phyloP scores from a whole-genome alignment of 768 basidiomycete genomes.

The Amanita subjunquillea region DNA sequence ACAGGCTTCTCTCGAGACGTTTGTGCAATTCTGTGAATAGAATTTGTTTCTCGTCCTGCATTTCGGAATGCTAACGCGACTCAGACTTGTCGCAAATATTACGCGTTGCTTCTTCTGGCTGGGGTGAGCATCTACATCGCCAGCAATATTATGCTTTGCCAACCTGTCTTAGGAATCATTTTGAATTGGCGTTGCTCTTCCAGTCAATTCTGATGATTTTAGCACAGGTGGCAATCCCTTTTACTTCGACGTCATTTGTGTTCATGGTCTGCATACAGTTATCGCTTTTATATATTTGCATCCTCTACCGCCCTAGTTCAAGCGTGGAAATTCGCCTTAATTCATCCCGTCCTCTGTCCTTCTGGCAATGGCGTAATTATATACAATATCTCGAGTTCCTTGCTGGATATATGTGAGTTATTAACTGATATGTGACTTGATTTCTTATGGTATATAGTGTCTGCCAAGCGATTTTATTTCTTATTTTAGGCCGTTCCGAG shows the following conservation, averaged over 20 bases:
- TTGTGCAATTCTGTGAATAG: conserved; percentile 66
- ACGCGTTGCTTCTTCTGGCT: conserved; percentile 90
- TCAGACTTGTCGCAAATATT: conserved; percentile 73
- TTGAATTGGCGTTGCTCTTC: conserved; percentile 67
- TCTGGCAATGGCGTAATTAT: conserved; percentile 83
- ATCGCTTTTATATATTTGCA: conserved; percentile 73
- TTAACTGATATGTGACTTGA: background rate
- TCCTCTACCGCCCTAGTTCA: conserved; percentile 51
- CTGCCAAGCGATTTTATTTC: conserved; percentile 60
- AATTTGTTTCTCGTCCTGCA: background rate
- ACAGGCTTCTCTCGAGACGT: conserved; percentile 83
- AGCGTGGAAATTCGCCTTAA: conserved; percentile 49
- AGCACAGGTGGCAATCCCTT: conserved; percentile 47
- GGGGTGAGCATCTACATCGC: conserved; percentile 28
- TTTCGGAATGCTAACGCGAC: background rate
- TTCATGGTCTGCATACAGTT: conserved; percentile 34
- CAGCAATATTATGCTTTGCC: background rate
- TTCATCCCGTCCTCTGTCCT: conserved; percentile 59
- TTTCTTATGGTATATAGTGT: conserved; percentile 26
- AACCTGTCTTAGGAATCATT: conserved; percentile 36
- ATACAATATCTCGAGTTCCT: conserved; percentile 76
- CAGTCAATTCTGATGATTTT: conserved; percentile 82
- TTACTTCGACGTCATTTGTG: background rate
- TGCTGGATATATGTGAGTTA: conserved; percentile 60
- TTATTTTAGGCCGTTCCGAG: conserved; percentile 60